Base-by-base conservation (phyloP, 306 rosid genomes). In the Castanea mollissima region DNA sequence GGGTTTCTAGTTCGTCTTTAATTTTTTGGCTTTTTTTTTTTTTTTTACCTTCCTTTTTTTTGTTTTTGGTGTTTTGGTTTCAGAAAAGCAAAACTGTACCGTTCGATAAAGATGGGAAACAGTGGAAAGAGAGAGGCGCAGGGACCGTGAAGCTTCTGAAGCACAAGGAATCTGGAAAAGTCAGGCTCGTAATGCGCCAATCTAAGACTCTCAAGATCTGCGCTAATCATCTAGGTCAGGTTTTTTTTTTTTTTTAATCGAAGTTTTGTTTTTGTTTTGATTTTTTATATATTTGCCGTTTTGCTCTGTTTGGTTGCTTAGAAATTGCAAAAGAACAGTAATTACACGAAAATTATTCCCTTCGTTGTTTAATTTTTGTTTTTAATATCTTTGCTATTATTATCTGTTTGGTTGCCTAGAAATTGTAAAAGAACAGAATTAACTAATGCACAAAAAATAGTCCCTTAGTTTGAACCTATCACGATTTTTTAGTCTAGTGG, bases 61-160 rank as follows among this genome's bases (percentile, higher is more conserved):
- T 31, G 2, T 0, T 74, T 56, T n/a, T 3, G 52, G 15, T 58
- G 57, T 56, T 52, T 57, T 64, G 69, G 41, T 13, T 14, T 35
- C 19, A 74, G 78, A 65, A 74, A 74, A 25, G 38, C 78, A 52
- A 74, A 74, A 34, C 57, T 74, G 35, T 74, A 56, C 20, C 77
- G 68, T 11, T 57, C 44, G 68, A 74, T 38, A 74, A 74, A 38
- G 78, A 35, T 1, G 69, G 35, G 35, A 74, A 74, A 2, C 70
- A 38, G 32, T 56, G 78, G 78, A 59, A 74, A 67, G 77, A 74
- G 51, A 32, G 77, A 74, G 77, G 77, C n/a, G 68, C 67, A 32
- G 68, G 77, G n/a, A 74, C 20, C 34, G 77, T 74, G 23, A 74
- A 31, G 77, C 77, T 74, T 34, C 44, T 74, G 55, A 73, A 73